phyloP scores from a whole-genome alignment of 176 grass and related monocot genomes.

The Carex scoparia region DNA sequence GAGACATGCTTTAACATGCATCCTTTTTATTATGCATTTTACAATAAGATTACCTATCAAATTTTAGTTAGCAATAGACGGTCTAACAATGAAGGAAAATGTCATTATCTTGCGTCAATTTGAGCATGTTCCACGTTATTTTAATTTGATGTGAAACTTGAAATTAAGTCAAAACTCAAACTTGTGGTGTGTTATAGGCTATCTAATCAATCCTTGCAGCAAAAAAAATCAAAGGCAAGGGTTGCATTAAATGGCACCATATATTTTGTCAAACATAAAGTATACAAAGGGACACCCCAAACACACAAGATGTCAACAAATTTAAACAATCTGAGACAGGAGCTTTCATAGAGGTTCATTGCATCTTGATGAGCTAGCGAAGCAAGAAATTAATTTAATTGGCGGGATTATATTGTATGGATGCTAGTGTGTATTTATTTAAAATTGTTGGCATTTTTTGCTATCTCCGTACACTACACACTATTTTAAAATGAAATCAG shows the following conservation, averaged over 20 bases:
- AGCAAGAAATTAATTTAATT: not conserved
- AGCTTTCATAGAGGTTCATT: not conserved
- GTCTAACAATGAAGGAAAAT: not conserved
- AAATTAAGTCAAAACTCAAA: constrained; percentile 11
- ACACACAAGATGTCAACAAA: not conserved
- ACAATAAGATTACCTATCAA: not conserved
- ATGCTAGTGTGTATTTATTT: not conserved
- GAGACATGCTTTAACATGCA: too few species aligned
- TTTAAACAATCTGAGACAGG: not conserved
- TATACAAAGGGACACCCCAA: not conserved
- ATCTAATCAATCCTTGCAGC: not conserved
- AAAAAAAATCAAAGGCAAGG: not conserved
- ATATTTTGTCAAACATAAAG: too few species aligned
- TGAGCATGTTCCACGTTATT: not conserved
- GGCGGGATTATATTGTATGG: not conserved
- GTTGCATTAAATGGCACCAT: too few species aligned
- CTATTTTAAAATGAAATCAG: too few species aligned
- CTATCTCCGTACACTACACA: too few species aligned
- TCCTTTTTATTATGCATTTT: not conserved
- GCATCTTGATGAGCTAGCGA: not conserved
- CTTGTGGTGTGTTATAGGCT: not conserved
- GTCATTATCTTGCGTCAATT: not conserved
- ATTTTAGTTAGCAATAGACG: not conserved
- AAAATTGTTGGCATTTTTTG: not conserved
- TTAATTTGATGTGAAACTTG: not conserved